These are phyloP conservation scores for Lentinula novae-zelandiae DNA, from an alignment of 1,284 basidiomycete genomes.

Conservation along the genomic window DNA sequence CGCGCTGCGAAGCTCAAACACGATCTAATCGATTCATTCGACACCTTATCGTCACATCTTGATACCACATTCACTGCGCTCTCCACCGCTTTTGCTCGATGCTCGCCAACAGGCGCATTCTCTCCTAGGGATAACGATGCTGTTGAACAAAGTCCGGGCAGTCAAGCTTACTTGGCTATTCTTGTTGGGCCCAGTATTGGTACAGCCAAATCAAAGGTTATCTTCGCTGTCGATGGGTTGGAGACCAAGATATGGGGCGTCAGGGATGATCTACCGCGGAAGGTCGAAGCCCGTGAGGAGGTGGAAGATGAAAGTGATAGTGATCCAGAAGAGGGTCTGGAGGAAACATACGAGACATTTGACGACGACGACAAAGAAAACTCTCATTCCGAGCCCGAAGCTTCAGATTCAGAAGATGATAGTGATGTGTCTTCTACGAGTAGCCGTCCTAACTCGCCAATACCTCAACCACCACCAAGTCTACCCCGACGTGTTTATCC, in stretches of 20 bases:
- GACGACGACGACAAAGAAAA: slow-evolving; percentile 3
- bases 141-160: background rate
- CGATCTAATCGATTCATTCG: slow-evolving; percentile 60
- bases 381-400: slow-evolving; percentile 22
- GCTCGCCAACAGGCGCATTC: slow-evolving; percentile 5
- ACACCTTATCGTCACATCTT: slow-evolving; percentile 68
- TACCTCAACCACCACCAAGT: background rate
- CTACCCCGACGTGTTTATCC: background rate
- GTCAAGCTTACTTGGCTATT: slow-evolving; percentile 49
- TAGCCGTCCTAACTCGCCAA: background rate
- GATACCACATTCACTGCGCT: slow-evolving; percentile 68
- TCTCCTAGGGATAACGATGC: background rate
- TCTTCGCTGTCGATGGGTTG: slow-evolving; percentile 61
- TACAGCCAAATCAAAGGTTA: slow-evolving; percentile 52
- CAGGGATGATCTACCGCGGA: slow-evolving; percentile 26
- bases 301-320: slow-evolving; percentile 19
- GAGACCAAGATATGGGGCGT: slow-evolving; percentile 54
- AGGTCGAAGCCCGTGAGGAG: slow-evolving; percentile 15
- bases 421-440: slow-evolving; percentile 25
- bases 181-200: slow-evolving; percentile 61
- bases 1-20: slow-evolving; percentile 52
- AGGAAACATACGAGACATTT: slow-evolving; percentile 19
- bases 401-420: slow-evolving; percentile 22
- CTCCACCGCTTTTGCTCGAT: slow-evolving; percentile 54
- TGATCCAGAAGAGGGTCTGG: slow-evolving; percentile 15